Evolutionary conservation across 306 rosid genomes (phyloP).

Genomic region (Hippophae tibetana): DNA sequence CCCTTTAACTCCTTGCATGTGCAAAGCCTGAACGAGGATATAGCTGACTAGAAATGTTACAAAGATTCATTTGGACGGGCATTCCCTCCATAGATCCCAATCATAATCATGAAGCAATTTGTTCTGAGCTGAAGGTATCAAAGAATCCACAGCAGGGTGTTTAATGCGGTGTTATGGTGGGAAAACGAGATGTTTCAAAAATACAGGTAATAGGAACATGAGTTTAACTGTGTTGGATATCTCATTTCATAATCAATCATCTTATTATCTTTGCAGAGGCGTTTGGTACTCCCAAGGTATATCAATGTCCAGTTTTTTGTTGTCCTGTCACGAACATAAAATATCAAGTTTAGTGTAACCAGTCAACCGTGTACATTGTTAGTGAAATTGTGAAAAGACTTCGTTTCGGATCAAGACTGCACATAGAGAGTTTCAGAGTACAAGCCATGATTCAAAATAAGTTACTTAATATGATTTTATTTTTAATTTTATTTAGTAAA

Average conservation of each 20-base stretch:
- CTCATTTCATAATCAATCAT: conserved; percentile 21
- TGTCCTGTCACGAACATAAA: conserved; percentile 17
- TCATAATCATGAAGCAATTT: not conserved
- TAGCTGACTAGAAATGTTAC: conserved; percentile 15
- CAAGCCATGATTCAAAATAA: no score
- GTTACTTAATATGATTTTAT: no score
- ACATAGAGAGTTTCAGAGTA: no score
- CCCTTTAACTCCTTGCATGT: conserved; percentile 98
- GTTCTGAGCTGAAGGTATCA: not conserved
- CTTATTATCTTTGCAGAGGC: conserved; percentile 20
- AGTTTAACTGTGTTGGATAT: conserved; percentile 15
- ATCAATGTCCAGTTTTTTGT: conserved; percentile 10
- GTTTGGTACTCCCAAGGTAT: conserved; percentile 19
- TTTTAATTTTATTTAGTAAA: no score
- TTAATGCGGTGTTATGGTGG: conserved; percentile 14
- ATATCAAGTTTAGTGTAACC: conserved; percentile 24
- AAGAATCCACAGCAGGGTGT: not conserved
- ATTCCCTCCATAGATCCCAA: conserved; percentile 19
- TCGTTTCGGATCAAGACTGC: no score
- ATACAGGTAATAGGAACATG: conserved; percentile 25
- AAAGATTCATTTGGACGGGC: conserved; percentile 14
- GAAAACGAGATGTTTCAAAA: conserved; percentile 16
- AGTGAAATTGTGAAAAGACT: no score
- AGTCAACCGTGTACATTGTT: conserved; percentile 26
- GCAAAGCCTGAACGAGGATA: conserved; percentile 53